Conservation (phyloP, 2,329 filamentous ascomycete species). For the Chrysoporthe cubensis region DNA sequence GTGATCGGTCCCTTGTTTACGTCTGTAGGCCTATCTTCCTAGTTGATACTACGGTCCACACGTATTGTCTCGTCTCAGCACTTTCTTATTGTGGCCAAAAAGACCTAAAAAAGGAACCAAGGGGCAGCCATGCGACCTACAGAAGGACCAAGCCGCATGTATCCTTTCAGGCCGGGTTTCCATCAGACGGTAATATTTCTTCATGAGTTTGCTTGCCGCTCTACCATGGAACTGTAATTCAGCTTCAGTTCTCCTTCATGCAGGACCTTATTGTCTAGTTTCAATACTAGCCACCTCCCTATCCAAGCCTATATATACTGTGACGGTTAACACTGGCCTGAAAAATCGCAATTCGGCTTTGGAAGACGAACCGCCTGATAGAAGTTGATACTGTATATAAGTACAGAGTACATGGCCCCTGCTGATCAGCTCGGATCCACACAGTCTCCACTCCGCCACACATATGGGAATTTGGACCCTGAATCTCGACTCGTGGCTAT, state of each 20-base stretch:
- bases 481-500: neutral
- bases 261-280: neutral
- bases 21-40: too few species aligned
- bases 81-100: neutral
- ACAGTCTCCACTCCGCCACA: slow-evolving; percentile 1
- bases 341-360: neutral
- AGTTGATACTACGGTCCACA: neutral
- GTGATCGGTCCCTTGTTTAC: neutral
- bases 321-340: neutral
- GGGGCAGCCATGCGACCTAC: neutral
- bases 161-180: neutral
- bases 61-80: neutral
- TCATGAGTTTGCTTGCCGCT: neutral
- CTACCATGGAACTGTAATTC: neutral
- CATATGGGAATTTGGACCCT: slow-evolving; percentile 1
- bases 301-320: neutral
- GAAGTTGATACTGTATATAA: neutral
- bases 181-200: neutral
- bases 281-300: neutral
- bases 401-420: neutral
- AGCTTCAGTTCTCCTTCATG: neutral
- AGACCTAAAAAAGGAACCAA: neutral
- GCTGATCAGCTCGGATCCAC: slow-evolving; percentile 4
- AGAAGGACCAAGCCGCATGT: neutral
- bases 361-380: neutral